Base-by-base conservation (phyloP, 768 basidiomycete species). In the Sarcodon aspratus region DNA sequence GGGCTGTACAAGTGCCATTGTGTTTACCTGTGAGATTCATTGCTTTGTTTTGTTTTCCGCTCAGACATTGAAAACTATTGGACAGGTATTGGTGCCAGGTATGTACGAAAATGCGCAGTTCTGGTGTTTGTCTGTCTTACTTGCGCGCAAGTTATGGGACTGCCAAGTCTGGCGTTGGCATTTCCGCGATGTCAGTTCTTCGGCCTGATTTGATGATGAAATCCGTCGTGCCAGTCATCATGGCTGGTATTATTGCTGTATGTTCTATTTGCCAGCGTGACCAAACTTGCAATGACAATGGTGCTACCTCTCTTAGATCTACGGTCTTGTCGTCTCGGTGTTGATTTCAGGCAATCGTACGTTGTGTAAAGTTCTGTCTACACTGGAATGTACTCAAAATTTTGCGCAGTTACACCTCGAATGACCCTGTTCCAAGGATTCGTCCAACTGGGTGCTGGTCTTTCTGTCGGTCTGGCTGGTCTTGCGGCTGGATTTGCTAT, bases 241-340 rank as follows among this genome's bases (percentile, higher is more conserved):
- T 98, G 95, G 95, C 95, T 76, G 95, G 95, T 92, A 98, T 98
- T 73, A 96, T 98, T 71, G 95, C 89, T 65, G 95, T 98, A 57
- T 56, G 91, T 82, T 33, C 37, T 32, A 36, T 27, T 18, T 37
- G 52, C 37, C 33, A 45, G 33, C 8, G 46, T 49, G 11, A 4
- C 4, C 2, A 9, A 38, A n/a, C 21, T 32, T 18, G 11, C 17
- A 47, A 33, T 10, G 10, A 18, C 12, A 34, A 48, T 37, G 34
- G 15, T 21, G 37, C 48, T 9, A 35, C 3, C 35, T 38, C 17
- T 33, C 31, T 18, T 56, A 90, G 93, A 92, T 90, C 58, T 97
- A 99, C 69, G 96, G 96, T 60, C 81, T 99, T 53, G 96, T 99
- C 66, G 95, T 99, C 44, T 94, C 93, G n/a, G 95, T 98, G 49